Base-by-base conservation (phyloP, 1,139 yeast species). In the Komagataea norvegica region DNA sequence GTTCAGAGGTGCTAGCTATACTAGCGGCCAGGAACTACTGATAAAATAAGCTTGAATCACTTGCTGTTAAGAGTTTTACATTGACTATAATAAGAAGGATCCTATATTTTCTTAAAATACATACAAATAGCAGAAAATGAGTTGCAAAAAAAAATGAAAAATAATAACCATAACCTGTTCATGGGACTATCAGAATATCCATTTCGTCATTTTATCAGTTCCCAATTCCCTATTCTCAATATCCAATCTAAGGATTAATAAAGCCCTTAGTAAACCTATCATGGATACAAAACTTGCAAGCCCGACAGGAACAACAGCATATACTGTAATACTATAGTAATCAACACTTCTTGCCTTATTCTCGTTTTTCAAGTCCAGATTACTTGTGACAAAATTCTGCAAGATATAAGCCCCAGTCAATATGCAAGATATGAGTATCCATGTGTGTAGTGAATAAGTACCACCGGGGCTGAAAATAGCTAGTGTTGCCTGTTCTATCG, bases 301-400 rank as follows among this genome's bases (percentile, higher is more conserved):
- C 0, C 98, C 98, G 18, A 91, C 89, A 0, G 98, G 98, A 6
- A 91, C 96, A 37, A 91, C 97, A 1, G 97, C 96, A 66, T 86
- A 91, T 1, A 91, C 96, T 1, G 85, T 89, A 34, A 91, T 84
- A 50, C 85, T 87, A 60, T 88, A 84, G 42, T 81, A 68, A 54
- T 83, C 88, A 47, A 91, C 76, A 46, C 88, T 84, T 38, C 89
- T 63, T 31, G 49, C 33, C 31, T 44, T 42, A 37, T 50, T 55
- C 33, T 50, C 61, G 35, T 64, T 56, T 41, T 73, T 74, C 43
- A 83, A 64, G 38, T 83, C 85, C 43, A 89, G 60, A 57, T 91
- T 87, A 42, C 91, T 83, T 4, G 96, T 88, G 45, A 88, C 81
- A 58, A 88, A 91, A 57, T 83, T 88, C 60, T 91, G 97, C 43